Base-by-base conservation (phyloP, 176 grass and related monocot genomes). In the Leersia perrieri region DNA sequence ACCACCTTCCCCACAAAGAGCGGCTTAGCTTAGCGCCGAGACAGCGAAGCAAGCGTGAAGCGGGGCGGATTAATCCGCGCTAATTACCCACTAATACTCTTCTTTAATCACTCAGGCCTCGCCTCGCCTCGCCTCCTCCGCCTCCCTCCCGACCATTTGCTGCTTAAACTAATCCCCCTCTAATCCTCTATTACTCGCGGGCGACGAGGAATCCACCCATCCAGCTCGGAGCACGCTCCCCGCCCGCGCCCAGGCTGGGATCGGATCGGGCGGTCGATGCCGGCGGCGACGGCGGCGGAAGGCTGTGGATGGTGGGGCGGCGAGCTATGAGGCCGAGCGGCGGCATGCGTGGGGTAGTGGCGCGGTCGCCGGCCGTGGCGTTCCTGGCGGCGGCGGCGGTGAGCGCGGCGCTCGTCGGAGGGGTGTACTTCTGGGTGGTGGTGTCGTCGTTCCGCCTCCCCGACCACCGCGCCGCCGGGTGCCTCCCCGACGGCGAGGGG, bases 401-500 rank as follows among this genome's bases (percentile, higher is more conserved):
- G 0, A 34, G 78, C 22, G 84, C 83, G 31, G 73, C 76, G 73
- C 76, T 88, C 32, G 92, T 95, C 23, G 96, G 88, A 3, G 78
- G 77, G 4, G 82, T 73, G 2, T 99, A 93, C 83, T 99, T 91
- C 90, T 89, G 92, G 96, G 40, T 99, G 22, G 79, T 99, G 9
- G 78, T 93, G 29, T 65, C 96, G 23, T 93, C 96, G 29, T 99
- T 92, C 73, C 92, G 87, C 58, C 91, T 85, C 72, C 86, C 88
- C 20, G 84, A 95, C 25, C 4, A 72, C 7, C 14, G 41, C 6
- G 69, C 84, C 71, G 47, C 5, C 14, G 96, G 96, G 9, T 99
- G 96, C 82, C 76, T 64, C 4, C 88, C 96, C 71, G 96, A 99
- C 61, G 80, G 92, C 71, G 96, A 99, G 87, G 96, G 96, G 11